Evolutionary conservation across 331 rosid genomes (phyloP), one percentile per base, ranked within the genome.

Genomic region (Saraca asoca): DNA sequence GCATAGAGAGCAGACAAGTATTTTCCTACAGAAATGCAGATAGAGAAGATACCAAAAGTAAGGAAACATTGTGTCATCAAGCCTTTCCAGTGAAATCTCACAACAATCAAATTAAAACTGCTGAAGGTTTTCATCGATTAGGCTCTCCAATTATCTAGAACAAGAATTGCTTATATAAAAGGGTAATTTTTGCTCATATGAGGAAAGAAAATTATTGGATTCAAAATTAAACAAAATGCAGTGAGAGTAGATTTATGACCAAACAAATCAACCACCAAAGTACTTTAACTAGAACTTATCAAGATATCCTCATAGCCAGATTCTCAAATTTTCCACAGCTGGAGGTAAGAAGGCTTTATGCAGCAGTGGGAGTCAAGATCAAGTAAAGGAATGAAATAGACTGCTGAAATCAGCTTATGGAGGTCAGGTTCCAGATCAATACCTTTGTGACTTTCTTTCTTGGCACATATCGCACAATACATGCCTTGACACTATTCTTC

Each of bases 251-350:
- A 44, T 7, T 6, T 3, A 17, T 62, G 14, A n/a, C 12, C 38
- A 19, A 37, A 65, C 13, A 65, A 70, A 70, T 42, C 59, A 66
- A 70, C 63, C 60, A 64, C 54, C 34, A 12, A 35, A 11, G 49
- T 18, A n/a, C n/a, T n/a, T n/a, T n/a, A n/a, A n/a, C n/a, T 20
- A 37, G 48, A n/a, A n/a, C 66, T 48, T 16, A 29, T 56, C 4
- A 31, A 62, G 56, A 38, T 33, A 46, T 8, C 46, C 46, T 19
- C 52, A 31, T 12, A 24, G 12, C 7, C 15, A 42, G 49, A 52
- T 18, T 50, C 51, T 67, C 58, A 38, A 60, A 29, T 66, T 58
- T 53, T 67, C 61, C 52, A 54, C 52, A 53, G 33, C 64, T 43
- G 48, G 62, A 67, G 31, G 38, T 62, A 48, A 35, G 10, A 43